These are phyloP conservation scores for Amoeboaphelidium protococcarum DNA, from an alignment of 371 early-diverging fungal species.

Conservation along the genomic window DNA sequence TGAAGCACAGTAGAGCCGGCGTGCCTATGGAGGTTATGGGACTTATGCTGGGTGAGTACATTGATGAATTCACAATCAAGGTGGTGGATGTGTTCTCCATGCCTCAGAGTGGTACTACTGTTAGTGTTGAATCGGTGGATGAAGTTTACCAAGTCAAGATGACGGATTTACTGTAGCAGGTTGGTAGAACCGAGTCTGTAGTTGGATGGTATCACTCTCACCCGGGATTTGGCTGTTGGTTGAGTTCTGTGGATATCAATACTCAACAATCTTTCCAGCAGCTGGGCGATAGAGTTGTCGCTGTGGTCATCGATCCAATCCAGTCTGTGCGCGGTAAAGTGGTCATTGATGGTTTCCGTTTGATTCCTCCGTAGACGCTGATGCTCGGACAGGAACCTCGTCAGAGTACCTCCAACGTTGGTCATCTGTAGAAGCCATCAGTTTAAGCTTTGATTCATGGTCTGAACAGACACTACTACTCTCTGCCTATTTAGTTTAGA, in stretches of 20 bases:
- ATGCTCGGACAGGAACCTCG: constrained; percentile 91
- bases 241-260: constrained; percentile 96
- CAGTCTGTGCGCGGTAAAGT: constrained; percentile 99
- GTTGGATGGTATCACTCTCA: constrained; percentile 99
- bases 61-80: constrained; percentile 98
- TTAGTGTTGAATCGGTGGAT: constrained; percentile 99
- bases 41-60: constrained; percentile 98
- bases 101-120: constrained; percentile 99
- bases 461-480: constrained; percentile 97
- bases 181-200: constrained; percentile 98
- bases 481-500: constrained; percentile 94
- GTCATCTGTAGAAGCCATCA: constrained; percentile 95
- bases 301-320: constrained; percentile 99
- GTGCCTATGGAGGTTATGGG: constrained; percentile 99
- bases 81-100: constrained; percentile 99
- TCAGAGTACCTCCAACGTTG: constrained; percentile 97
- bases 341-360: constrained; percentile 98
- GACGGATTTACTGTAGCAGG: constrained; percentile 98
- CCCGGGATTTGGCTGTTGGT: constrained; percentile 99
- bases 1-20: constrained; percentile 89
- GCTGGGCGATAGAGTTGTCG: constrained; percentile 88
- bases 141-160: constrained; percentile 99
- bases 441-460: constrained; percentile 98
- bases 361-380: constrained; percentile 70
- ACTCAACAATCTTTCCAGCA: constrained; percentile 97